Percentiles rank a stretch among this genome's conserved stretches.
phyloP scores from a whole-genome alignment of 1,139 yeast genomes.

The Candida mesenterica region DNA sequence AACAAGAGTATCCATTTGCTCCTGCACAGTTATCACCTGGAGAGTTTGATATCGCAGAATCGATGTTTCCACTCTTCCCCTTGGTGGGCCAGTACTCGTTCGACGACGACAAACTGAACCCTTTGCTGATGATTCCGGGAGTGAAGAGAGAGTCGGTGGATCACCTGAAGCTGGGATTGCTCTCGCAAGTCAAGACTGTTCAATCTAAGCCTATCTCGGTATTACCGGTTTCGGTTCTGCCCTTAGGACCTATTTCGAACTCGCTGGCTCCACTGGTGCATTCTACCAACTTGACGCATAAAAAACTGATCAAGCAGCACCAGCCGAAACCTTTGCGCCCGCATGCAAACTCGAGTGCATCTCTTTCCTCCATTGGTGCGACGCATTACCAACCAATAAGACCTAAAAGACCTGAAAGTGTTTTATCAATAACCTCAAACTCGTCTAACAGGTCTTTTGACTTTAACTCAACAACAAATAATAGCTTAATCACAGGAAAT shows the following conservation, averaged over 20 bases:
- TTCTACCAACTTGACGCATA: not conserved
- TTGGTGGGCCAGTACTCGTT: conserved; percentile 48
- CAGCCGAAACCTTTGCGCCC: conserved; percentile 24
- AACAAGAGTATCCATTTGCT: conserved; percentile 4
- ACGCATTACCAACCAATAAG: conserved; percentile 27
- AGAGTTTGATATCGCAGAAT: conserved; percentile 19
- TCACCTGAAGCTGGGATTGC: no score
- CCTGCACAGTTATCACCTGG: conserved; percentile 11
- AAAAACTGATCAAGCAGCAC: conserved; percentile 13
- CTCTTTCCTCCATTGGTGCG: conserved; percentile 18
- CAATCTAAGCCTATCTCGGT: not conserved
- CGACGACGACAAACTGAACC: conserved; percentile 36
- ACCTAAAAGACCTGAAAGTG: conserved; percentile 45
- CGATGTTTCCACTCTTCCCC: conserved; percentile 52
- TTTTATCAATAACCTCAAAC: conserved; percentile 39
- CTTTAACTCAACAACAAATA: conserved; percentile 8
- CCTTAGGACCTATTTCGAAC: no score
- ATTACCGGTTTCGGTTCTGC: not conserved
- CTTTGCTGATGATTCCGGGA: conserved; percentile 32
- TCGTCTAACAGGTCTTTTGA: conserved; percentile 28
- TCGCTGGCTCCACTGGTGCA: not conserved
- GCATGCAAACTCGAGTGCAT: conserved; percentile 12
- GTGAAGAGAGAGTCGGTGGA: conserved; percentile 1
- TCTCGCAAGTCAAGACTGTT: conserved; percentile 1
- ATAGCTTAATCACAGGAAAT: conserved; percentile 20